phyloP scores from a whole-genome alignment of 768 basidiomycete species.

The Suillus bovinus region DNA sequence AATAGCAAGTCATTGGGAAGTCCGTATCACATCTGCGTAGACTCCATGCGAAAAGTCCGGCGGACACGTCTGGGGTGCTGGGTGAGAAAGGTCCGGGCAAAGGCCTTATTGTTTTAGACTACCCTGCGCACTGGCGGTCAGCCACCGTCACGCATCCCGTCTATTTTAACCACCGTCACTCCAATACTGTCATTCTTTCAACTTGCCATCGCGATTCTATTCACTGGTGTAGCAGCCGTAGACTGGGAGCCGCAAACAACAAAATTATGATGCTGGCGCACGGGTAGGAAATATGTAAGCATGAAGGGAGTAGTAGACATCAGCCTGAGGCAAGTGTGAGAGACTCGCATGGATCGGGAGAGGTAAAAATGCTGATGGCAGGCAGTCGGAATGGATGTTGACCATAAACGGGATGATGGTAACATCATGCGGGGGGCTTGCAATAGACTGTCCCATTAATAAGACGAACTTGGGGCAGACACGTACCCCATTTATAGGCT shows the following conservation, averaged over 20 bases:
- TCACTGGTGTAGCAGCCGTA: not conserved
- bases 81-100: not conserved
- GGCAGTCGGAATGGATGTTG: not conserved
- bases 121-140: too few species aligned
- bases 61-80: not conserved
- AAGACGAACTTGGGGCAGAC: too few species aligned
- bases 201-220: not conserved
- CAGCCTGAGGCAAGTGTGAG: too few species aligned
- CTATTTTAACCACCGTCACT: not conserved
- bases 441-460: too few species aligned
- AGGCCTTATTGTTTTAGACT: not conserved
- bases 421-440: not conserved
- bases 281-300: too few species aligned
- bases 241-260: not conserved
- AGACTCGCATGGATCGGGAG: too few species aligned
- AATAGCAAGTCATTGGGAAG: too few species aligned
- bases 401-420: not conserved
- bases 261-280: not conserved
- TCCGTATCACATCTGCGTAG: too few species aligned
- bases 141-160: not conserved
- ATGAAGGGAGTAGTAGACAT: not conserved
- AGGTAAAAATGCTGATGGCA: not conserved
- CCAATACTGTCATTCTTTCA: not conserved
- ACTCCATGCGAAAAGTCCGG: not conserved
- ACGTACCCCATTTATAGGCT: too few species aligned